These are phyloP conservation scores for Ichthyophthirius multifiliis DNA, from an alignment of 169 alveolate species.

Conservation along the genomic window DNA sequence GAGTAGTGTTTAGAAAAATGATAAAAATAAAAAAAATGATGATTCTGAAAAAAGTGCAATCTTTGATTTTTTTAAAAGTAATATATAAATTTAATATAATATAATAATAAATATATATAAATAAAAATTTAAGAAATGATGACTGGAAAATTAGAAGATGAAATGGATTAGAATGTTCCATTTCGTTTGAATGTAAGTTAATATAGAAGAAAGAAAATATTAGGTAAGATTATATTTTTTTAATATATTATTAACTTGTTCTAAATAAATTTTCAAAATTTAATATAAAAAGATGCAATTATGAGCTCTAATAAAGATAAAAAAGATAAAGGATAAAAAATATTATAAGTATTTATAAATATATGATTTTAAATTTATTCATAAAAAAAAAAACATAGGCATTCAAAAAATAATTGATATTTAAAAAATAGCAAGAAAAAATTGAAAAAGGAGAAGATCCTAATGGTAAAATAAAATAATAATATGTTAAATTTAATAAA, in stretches of 20 bases:
- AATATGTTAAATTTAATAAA: background rate
- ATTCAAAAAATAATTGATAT: conserved; percentile 22
- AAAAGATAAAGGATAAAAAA: conserved; percentile 36
- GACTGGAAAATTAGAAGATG: conserved; percentile 35
- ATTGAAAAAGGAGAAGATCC: conserved; percentile 32
- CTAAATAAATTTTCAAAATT: background rate
- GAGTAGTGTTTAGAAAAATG: conserved; percentile 31
- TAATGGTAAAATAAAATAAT: background rate
- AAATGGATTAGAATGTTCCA: conserved; percentile 30
- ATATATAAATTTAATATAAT: background rate
- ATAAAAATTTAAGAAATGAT: conserved; percentile 21
- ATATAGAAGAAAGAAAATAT: conserved; percentile 32
- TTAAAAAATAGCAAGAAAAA: conserved; percentile 23
- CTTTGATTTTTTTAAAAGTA: conserved; percentile 43
- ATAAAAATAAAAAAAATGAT: background rate
- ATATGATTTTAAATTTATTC: background rate
- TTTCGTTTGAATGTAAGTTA: conserved; percentile 36
- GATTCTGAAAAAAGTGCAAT: conserved; percentile 17
- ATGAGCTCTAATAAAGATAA: conserved; percentile 21
- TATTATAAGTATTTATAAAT: background rate
- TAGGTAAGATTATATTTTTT: conserved; percentile 9
- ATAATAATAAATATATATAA: background rate
- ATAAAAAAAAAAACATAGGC: background rate
- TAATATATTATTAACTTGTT: background rate
- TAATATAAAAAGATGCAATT: conserved; percentile 19